Conservation (phyloP, 352 stramenopile species). For the Globisporangium megalacanthum region DNA sequence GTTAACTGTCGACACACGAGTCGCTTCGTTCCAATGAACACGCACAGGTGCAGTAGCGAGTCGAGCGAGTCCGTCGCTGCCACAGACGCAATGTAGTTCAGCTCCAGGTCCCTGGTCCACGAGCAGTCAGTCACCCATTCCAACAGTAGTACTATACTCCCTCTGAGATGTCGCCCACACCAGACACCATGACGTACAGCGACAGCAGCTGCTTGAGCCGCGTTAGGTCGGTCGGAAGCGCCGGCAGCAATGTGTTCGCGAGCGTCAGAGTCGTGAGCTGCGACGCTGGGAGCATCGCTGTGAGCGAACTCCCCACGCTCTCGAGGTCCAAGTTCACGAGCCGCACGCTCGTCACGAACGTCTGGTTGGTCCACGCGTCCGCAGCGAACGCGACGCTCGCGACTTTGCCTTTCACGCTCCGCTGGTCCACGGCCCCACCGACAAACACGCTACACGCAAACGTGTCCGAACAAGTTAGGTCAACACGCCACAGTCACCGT, state of each 20-base stretch:
- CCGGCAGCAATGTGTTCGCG: too few relatives aligned
- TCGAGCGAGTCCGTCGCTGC: constrained; percentile 2
- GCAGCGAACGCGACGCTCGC: too few relatives aligned
- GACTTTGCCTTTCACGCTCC: too few relatives aligned
- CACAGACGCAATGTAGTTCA: constrained; percentile 10
- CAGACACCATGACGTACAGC: constrained; percentile 1
- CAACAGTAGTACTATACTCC: background rate
- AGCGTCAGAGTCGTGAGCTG: too few relatives aligned
- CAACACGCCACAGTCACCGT: too few relatives aligned
- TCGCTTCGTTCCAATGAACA: background rate
- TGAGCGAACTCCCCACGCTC: background rate
- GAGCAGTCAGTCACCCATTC: background rate
- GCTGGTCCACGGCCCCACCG: constrained; percentile 25
- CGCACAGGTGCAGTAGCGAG: constrained; percentile 6
- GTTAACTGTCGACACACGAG: background rate
- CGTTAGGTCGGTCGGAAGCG: constrained; percentile 3
- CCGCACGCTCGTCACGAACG: too few relatives aligned
- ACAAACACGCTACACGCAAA: constrained; percentile 28
- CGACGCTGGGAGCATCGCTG: constrained; percentile 2
- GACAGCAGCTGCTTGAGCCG: constrained; percentile 6
- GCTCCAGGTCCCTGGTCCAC: constrained; percentile 5
- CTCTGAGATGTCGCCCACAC: background rate
- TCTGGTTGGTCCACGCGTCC: constrained; percentile 8
- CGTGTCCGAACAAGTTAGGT: constrained; percentile 14
- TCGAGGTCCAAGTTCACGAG: too few relatives aligned